phyloP scores from a whole-genome alignment of 345 rosid species.

The Jatropha curcas region DNA sequence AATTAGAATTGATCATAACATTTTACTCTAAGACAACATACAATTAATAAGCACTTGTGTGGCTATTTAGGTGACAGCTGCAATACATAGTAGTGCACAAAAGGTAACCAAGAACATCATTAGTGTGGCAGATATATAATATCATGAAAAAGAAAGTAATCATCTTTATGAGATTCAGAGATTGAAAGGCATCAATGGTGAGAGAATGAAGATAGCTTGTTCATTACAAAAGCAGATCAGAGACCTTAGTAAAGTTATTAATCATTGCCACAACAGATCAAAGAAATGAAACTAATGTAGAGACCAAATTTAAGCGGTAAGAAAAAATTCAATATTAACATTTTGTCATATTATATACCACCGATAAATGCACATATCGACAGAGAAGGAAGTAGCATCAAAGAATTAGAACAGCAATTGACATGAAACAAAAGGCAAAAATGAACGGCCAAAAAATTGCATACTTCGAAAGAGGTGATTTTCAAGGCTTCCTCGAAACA shows the following conservation, averaged over 20 bases:
- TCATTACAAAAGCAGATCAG: neutral
- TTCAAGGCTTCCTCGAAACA: constrained; percentile 97
- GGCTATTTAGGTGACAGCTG: neutral
- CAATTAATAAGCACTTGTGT: neutral
- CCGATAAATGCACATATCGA: neutral
- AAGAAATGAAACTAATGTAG: neutral
- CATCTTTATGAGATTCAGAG: neutral
- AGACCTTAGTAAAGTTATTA: neutral
- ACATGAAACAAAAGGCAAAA: neutral
- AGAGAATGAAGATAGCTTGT: neutral
- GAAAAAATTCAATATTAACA: neutral
- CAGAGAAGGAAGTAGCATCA: neutral
- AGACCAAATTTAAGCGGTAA: too few species aligned
- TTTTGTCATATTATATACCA: neutral
- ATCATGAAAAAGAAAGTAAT: neutral
- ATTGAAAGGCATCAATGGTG: constrained; percentile 6
- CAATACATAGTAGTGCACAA: neutral
- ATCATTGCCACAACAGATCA: constrained; percentile 4
- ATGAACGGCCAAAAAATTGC: constrained; percentile 14
- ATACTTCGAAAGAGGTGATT: constrained; percentile 94
- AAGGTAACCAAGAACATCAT: neutral
- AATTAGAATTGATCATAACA: neutral
- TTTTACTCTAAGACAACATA: neutral
- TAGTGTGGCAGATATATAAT: neutral
- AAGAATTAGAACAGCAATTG: neutral